Evolutionary conservation across 495 filamentous ascomycete genomes (phyloP).

Genomic region (Aspergillus asperescens): DNA sequence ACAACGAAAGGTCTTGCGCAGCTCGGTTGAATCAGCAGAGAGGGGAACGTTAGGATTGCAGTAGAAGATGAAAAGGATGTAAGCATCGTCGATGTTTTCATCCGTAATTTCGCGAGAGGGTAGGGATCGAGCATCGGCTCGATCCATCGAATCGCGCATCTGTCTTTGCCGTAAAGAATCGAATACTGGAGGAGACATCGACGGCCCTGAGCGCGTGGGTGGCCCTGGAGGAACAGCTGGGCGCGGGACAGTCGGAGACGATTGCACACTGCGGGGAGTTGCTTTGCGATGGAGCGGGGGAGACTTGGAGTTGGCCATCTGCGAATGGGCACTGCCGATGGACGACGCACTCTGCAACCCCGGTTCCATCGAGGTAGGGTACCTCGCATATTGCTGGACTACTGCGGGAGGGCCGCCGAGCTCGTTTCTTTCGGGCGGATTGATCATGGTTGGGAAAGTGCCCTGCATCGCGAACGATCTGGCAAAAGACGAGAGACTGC

Average conservation of each 20-base stretch:
- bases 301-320: conserved; percentile 35
- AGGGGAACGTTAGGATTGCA: conserved; percentile 75
- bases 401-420: conserved; percentile 32
- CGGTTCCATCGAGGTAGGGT: conserved; percentile 37
- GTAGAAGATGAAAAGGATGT: conserved; percentile 83
- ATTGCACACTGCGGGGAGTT: conserved; percentile 42
- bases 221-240: conserved; percentile 29
- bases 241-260: conserved; percentile 37
- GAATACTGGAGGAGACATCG: conserved; percentile 41
- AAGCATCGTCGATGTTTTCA: conserved; percentile 78
- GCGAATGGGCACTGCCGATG: conserved; percentile 38
- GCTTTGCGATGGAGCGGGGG: conserved; percentile 40
- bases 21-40: conserved; percentile 64
- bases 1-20: conserved; percentile 73
- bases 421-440: conserved; percentile 29
- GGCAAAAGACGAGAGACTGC: neutral
- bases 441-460: conserved; percentile 32
- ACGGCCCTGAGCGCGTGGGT: conserved; percentile 31
- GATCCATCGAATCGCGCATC: conserved; percentile 33
- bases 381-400: conserved; percentile 43
- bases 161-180: conserved; percentile 30
- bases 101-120: conserved; percentile 68
- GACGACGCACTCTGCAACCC: conserved; percentile 42
- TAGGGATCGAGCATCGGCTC: conserved; percentile 41
- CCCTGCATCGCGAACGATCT: conserved; percentile 27